These are phyloP conservation scores for Nicotiana benthamiana DNA, from an alignment of 257 asterid genomes.

Conservation along the genomic window DNA sequence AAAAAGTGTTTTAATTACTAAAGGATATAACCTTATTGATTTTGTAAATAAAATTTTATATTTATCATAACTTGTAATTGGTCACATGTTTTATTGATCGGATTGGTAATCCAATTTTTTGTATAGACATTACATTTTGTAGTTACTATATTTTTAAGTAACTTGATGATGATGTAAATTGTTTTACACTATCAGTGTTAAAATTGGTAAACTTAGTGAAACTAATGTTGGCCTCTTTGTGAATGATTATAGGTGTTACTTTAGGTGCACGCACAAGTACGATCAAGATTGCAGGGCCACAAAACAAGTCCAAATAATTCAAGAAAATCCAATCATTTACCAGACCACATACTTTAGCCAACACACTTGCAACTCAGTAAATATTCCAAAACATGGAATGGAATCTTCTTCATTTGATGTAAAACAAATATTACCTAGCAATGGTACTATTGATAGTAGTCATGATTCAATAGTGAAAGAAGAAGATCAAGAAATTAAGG, in stretches of 20 bases:
- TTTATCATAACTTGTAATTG: too few relatives aligned
- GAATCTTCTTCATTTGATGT: conserved; percentile 29
- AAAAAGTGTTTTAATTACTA: too few relatives aligned
- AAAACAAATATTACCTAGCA: background rate
- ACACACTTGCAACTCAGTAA: conserved; percentile 41
- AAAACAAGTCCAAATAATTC: conserved; percentile 53
- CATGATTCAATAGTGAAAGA: background rate
- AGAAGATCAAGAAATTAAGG: conserved; percentile 9
- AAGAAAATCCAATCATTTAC: conserved; percentile 23
- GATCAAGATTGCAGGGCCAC: conserved; percentile 57
- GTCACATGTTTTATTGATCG: too few relatives aligned
- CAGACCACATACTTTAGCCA: conserved; percentile 53
- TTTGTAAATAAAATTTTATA: too few relatives aligned
- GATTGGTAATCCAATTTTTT: too few relatives aligned
- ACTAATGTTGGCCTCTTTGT: background rate
- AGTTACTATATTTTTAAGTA: too few relatives aligned
- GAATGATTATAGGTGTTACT: conserved; percentile 47
- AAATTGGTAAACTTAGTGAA: too few relatives aligned
- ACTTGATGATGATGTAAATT: too few relatives aligned
- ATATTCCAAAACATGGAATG: background rate
- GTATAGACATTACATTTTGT: too few relatives aligned
- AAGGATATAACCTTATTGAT: too few relatives aligned
- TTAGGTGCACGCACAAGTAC: conserved; percentile 61
- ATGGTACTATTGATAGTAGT: background rate
- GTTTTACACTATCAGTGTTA: too few relatives aligned